Conservation (phyloP, 1,284 basidiomycete genomes). For the Apiotrichum gamsii region DNA sequence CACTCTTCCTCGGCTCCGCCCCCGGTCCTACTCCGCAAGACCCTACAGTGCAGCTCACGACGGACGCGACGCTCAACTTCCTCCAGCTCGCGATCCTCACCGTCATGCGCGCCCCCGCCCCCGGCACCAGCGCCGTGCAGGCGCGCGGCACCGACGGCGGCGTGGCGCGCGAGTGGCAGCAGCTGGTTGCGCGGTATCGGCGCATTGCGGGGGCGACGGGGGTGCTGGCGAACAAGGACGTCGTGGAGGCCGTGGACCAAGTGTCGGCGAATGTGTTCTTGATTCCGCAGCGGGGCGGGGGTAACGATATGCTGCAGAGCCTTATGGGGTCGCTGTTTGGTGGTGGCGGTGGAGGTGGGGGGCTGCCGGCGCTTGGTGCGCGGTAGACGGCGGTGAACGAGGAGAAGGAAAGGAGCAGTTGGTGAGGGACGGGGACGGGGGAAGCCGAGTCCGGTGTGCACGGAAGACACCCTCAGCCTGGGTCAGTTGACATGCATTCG, state of each 20-base stretch:
- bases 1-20: constrained; percentile 48
- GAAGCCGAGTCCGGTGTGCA: too few species aligned
- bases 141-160: constrained; percentile 56
- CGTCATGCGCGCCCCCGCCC: constrained; percentile 70
- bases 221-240: constrained; percentile 58
- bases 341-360: constrained; percentile 52
- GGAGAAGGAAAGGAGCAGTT: too few species aligned
- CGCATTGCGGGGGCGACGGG: constrained; percentile 53
- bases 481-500: too few species aligned
- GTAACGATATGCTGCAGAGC: constrained; percentile 72
- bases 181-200: constrained; percentile 70
- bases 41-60: constrained; percentile 65
- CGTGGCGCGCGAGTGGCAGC: constrained; percentile 63
- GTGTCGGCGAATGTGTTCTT: too few species aligned
- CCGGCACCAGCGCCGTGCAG: constrained; percentile 36
- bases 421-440: too few species aligned
- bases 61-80: constrained; percentile 72
- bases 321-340: constrained; percentile 76
- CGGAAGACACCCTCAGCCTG: too few species aligned
- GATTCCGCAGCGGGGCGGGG: constrained; percentile 63
- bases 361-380: constrained; percentile 7
- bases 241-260: constrained; percentile 56
- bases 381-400: too few species aligned
- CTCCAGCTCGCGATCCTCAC: constrained; percentile 75
- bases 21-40: constrained; percentile 37